These are phyloP conservation scores for Aciculosporium take DNA, from an alignment of 2,329 filamentous ascomycete species.

Conservation along the genomic window DNA sequence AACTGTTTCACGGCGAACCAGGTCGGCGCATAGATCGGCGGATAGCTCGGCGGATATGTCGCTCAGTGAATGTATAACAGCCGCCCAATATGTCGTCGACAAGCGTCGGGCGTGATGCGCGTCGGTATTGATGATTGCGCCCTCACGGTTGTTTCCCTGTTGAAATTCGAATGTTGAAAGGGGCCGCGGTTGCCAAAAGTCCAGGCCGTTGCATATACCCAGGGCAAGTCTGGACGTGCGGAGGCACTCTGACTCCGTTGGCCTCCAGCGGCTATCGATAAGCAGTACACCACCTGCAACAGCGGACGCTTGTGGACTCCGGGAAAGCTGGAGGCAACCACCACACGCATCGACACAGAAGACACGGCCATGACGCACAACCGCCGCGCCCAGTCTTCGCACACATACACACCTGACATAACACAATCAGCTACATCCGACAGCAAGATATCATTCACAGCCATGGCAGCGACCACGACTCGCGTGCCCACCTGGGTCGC, in stretches of 20 bases:
- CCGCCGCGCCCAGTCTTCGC: neutral
- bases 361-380: neutral
- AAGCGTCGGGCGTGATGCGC: neutral
- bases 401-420: neutral
- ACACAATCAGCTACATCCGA: neutral
- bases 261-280: slow-evolving; percentile 5
- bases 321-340: neutral
- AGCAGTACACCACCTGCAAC: neutral
- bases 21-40: neutral
- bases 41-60: neutral
- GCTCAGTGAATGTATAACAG: neutral
- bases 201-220: neutral
- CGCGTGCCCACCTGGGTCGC: slow-evolving; percentile 62
- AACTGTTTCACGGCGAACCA: neutral
- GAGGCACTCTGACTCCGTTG: no score
- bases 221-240: no score
- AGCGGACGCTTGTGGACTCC: neutral
- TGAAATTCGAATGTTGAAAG: neutral
- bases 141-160: no score
- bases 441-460: neutral
- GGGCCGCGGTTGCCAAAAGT: neutral
- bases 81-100: neutral
- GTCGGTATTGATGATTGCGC: neutral
- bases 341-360: neutral
- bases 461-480: slow-evolving; percentile 20